These are phyloP conservation scores for Teunomyces lycoperdinae DNA, from an alignment of 805 yeast genomes.

Conservation along the genomic window DNA sequence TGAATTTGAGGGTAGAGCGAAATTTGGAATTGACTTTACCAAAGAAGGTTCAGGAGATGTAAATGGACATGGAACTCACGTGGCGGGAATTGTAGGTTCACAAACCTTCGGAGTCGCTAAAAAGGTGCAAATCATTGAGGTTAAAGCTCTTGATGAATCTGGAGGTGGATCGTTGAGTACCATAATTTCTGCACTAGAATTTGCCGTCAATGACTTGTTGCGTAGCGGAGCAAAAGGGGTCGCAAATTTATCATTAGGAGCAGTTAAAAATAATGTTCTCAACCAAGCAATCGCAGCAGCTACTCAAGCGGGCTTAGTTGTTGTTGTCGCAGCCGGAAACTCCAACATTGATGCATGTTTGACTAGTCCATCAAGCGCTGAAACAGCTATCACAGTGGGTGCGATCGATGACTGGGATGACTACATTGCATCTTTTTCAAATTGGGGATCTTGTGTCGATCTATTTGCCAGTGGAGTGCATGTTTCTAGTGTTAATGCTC, in stretches of 20 bases:
- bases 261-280: slow-evolving; percentile 60
- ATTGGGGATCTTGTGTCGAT: slow-evolving; percentile 92
- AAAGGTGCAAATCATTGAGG: slow-evolving; percentile 54
- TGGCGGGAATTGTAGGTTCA: slow-evolving; percentile 86
- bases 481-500: slow-evolving; percentile 54
- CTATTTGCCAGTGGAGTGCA: slow-evolving; percentile 79
- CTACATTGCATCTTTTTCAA: slow-evolving; percentile 72
- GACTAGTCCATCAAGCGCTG: slow-evolving; percentile 84
- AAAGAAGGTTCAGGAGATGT: slow-evolving; percentile 62
- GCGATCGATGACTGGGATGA: slow-evolving; percentile 79
- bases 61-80: slow-evolving; percentile 92
- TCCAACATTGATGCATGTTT: slow-evolving; percentile 72
- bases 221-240: slow-evolving; percentile 45
- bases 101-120: slow-evolving; percentile 81
- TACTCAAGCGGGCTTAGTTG: slow-evolving; percentile 61
- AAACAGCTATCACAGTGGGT: slow-evolving; percentile 74
- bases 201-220: slow-evolving; percentile 57
- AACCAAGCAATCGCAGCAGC: slow-evolving; percentile 80
- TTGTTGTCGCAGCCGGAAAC: slow-evolving; percentile 89
- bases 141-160: slow-evolving; percentile 64
- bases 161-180: slow-evolving; percentile 74
- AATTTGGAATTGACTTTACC: slow-evolving; percentile 59
- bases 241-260: slow-evolving; percentile 80
- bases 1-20: slow-evolving; percentile 64
- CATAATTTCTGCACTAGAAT: slow-evolving; percentile 65